These are phyloP conservation scores for Simmondsia chinensis DNA, from an alignment of 148 eudicot species.

Conservation along the genomic window DNA sequence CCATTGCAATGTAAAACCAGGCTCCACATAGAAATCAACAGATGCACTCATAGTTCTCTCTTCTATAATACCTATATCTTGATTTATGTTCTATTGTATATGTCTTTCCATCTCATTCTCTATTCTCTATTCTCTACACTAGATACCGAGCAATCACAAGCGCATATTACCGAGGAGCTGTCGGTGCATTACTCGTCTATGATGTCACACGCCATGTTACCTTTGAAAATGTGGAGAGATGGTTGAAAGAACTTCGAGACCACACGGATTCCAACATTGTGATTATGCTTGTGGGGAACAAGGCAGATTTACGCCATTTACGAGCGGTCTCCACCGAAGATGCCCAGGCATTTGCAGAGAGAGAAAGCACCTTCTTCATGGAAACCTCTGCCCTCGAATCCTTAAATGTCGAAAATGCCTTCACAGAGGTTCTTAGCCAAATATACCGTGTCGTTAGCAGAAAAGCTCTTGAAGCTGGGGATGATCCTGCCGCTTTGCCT, in stretches of 20 bases:
- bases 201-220: constrained; percentile 55
- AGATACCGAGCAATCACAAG: constrained; percentile 71
- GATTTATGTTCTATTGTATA: too few relatives aligned
- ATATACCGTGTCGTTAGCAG: constrained; percentile 42
- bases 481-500: constrained; percentile 44
- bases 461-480: constrained; percentile 51
- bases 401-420: constrained; percentile 48
- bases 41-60: too few relatives aligned
- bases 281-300: constrained; percentile 66
- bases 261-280: constrained; percentile 60
- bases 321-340: constrained; percentile 60
- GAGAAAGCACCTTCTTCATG: constrained; percentile 43
- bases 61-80: too few relatives aligned
- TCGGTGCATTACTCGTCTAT: constrained; percentile 55
- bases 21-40: too few relatives aligned
- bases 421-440: constrained; percentile 51
- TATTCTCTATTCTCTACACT: constrained; percentile 5
- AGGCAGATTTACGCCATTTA: constrained; percentile 54
- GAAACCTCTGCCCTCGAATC: constrained; percentile 65
- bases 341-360: constrained; percentile 51
- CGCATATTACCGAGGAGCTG: constrained; percentile 68
- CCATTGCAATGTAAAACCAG: too few relatives aligned
- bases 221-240: constrained; percentile 58
- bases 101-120: background rate
- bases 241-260: constrained; percentile 66